Evolutionary conservation across 805 yeast species (phyloP), one percentile per base, ranked within the genome.

Genomic region (Candida montana): DNA sequence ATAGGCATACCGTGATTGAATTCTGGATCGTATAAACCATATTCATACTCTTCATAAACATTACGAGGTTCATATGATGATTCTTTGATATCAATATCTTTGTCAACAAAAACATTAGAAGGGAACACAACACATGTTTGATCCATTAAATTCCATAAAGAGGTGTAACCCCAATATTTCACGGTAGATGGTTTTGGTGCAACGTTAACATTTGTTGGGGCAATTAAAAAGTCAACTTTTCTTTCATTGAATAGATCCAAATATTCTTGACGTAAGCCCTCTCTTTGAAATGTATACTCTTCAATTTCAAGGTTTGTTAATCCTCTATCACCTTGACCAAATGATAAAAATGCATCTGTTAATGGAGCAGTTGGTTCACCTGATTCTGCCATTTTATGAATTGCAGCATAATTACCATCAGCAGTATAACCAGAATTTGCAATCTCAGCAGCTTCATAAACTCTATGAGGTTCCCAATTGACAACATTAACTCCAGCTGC

Each of bases 81-180:
- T 34, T 67, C 77, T 65, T 74, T 72, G 31, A 61, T 50, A 57
- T 81, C 89, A 31, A 71, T 46, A 7, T 47, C 45, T 24, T 65
- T 50, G 52, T 79, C 79, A 9, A 49, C 55, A 29, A 39, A 40
- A 20, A 51, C 16, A 5, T 51, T 78, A 5, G 86, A 72, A 52
- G 83, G 88, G 63, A 77, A 67, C 2, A 72, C 69, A 46, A 81
- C 74, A 31, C 80, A 75, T 32, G 95, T 89, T 54, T 77, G 69
- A 59, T 85, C 95, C 48, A 83, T 61, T 44, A 83, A 56, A 63
- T 84, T 84, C 75, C 79, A 85, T 47, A 82, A 69, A 2, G 88
- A 65, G 6, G 91, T 83, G 67, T 85, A 85, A 4, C 90, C 83
- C 90, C 93, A 85, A 62, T 82, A 82, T 58, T 74, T 75, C 7